These are phyloP conservation scores for Gloeostereum incarnatum DNA, from an alignment of 768 basidiomycete species.

Conservation along the genomic window DNA sequence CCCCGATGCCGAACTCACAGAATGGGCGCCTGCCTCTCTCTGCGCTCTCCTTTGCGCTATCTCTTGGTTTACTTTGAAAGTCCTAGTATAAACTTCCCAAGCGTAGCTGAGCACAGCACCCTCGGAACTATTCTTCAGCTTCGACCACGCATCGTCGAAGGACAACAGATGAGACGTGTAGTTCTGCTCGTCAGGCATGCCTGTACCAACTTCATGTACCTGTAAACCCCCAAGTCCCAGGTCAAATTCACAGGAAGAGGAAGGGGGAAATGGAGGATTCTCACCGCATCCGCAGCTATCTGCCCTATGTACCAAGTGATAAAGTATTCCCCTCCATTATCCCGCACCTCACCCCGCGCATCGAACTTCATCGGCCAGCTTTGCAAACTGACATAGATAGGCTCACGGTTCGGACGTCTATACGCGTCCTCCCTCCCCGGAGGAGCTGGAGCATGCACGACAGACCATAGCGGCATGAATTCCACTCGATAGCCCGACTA, in stretches of 20 bases:
- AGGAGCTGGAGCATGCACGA: constrained; percentile 29
- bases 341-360: constrained; percentile 5
- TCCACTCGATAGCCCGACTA: constrained; percentile 42
- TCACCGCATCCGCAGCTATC: constrained; percentile 42
- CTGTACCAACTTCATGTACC: constrained; percentile 39
- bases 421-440: constrained; percentile 12
- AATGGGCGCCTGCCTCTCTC: too few relatives aligned
- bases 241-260: neutral
- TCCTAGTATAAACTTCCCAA: constrained; percentile 25
- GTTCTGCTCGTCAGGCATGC: constrained; percentile 47
- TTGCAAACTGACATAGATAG: constrained; percentile 28
- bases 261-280: constrained; percentile 10
- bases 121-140: constrained; percentile 20
- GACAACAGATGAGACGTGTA: constrained; percentile 34
- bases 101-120: constrained; percentile 25
- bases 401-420: constrained; percentile 24
- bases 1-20: too few relatives aligned
- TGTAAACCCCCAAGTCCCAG: constrained; percentile 10
- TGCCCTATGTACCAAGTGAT: constrained; percentile 47
- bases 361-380: constrained; percentile 16
- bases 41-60: too few relatives aligned
- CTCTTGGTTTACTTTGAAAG: too few relatives aligned
- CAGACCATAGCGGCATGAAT: constrained; percentile 36
- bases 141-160: constrained; percentile 30
- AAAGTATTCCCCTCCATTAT: constrained; percentile 40